A percentile compares a stretch with the other conserved stretches of the same genome.
Conservation (phyloP, 768 basidiomycete genomes). For the Asterophora parasitica region DNA sequence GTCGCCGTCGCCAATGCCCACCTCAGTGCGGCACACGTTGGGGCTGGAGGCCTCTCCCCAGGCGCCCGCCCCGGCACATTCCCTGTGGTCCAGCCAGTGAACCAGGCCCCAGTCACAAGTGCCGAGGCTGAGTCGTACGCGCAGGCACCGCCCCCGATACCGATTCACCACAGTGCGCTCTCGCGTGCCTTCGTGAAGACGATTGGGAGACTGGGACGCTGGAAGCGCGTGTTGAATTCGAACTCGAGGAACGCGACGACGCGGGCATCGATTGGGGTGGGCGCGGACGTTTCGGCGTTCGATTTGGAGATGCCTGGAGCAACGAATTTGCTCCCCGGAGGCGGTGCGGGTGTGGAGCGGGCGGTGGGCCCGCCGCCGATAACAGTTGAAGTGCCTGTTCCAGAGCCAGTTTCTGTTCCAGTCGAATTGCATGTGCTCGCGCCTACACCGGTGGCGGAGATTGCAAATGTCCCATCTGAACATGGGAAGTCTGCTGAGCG, state of each 20-base stretch:
- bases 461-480: too few relatives aligned
- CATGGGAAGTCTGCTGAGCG: too few relatives aligned
- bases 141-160: conserved; percentile 40
- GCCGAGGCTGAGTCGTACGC: conserved; percentile 27
- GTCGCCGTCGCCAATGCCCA: conserved; percentile 47
- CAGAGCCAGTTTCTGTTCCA: background rate
- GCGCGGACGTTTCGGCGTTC: conserved; percentile 59
- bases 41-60: conserved; percentile 30
- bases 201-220: conserved; percentile 74
- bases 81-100: conserved; percentile 61
- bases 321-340: conserved; percentile 55
- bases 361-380: conserved; percentile 36
- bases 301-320: conserved; percentile 61
- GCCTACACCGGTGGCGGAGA: too few relatives aligned
- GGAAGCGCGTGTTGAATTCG: conserved; percentile 73
- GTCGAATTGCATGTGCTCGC: too few relatives aligned
- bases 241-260: conserved; percentile 36
- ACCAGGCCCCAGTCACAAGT: conserved; percentile 30
- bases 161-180: conserved; percentile 57
- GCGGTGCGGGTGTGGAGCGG: conserved; percentile 55
- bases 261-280: conserved; percentile 27
- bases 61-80: conserved; percentile 39
- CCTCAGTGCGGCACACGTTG: conserved; percentile 35
- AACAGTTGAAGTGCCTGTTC: conserved; percentile 1
- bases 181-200: conserved; percentile 79